Evolutionary conservation across 2,329 filamentous ascomycete genomes (phyloP), one percentile per base, ranked within the genome.

Genomic region (Rhynchosporium agropyri): DNA sequence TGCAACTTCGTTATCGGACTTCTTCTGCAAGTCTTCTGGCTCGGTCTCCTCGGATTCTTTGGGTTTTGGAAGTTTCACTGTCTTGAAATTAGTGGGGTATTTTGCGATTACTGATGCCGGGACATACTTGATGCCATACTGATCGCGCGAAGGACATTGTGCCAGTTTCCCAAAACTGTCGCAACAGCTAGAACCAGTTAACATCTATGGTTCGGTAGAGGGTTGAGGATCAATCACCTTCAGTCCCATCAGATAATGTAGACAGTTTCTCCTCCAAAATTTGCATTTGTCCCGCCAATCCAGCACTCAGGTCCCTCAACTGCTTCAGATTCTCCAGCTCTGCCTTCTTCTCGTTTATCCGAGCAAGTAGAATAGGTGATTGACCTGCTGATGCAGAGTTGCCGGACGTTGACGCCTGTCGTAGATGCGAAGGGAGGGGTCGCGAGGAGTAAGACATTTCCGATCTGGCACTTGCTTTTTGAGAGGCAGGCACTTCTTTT

Each of bases 111-210:
- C 6, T 38, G 58, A 33, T n/a, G 28, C 4, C 0, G 20, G n/a
- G 28, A 43, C 86, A 73, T 81, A 93, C 90, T 83, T 64, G 89
- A 93, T 65, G 91, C 91, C 89, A 95, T 93, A 73, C 89, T 89
- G 72, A 96, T 93, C 48, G 90, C 90, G 68, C 89, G 83, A 64
- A 96, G 81, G 67, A 96, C 91, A 70, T 91, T 93, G 76, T 93
- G 89, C 91, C 91, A 96, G 75, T 95, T 96, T 59, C 88, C 85
- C 74, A 96, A 80, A 28, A 96, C 91, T n/a, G 88, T 84, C 45
- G 91, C 91, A 71, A 96, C 91, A 64, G 89, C 90, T 92, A 74
- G 60, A 59, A 28, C 7, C 29, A 60, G 31, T 57, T 42, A 15
- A 31, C 6, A 38, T 8, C 29, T 40, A 4, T 29, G 10, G 29